Conservation (phyloP, 495 filamentous ascomycete genomes). For the Talaromyces wortmannii region DNA sequence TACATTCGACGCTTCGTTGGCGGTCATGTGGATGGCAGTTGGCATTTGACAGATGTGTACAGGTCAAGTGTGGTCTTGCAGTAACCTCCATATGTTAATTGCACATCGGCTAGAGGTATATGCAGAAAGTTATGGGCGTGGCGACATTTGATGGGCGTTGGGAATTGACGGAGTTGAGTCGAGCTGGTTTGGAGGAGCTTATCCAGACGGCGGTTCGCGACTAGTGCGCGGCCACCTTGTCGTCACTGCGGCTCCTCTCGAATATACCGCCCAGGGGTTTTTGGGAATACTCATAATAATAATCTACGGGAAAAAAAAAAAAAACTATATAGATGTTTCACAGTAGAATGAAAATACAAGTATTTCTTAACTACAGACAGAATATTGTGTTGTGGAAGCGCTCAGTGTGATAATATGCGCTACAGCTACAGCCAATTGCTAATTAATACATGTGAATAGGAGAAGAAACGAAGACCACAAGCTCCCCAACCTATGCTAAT, state of each 20-base stretch:
- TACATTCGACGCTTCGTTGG: conserved; percentile 25
- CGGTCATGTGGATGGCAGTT: conserved; percentile 30
- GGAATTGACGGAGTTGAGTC: neutral
- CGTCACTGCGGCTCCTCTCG: too few relatives aligned
- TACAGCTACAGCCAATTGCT: neutral
- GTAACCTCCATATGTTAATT: neutral
- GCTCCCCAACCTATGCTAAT: conserved; percentile 3
- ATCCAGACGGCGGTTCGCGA: too few relatives aligned
- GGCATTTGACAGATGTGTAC: neutral
- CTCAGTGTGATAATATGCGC: neutral
- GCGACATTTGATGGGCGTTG: neutral
- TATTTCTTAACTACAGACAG: too few relatives aligned
- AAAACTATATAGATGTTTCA: too few relatives aligned
- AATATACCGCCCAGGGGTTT: too few relatives aligned
- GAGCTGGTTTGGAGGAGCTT: too few relatives aligned
- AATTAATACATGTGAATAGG: neutral
- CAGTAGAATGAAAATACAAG: too few relatives aligned
- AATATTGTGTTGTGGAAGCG: neutral
- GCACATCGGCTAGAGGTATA: neutral
- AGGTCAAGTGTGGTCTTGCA: neutral
- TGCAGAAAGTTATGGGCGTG: neutral
- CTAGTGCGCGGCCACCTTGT: too few relatives aligned
- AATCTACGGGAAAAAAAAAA: too few relatives aligned
- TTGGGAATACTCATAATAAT: too few relatives aligned
- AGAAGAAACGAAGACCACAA: neutral